Percentiles rank a stretch among this genome's conserved stretches.
Evolutionary conservation across 768 basidiomycete species (phyloP).

Genomic region (Amanita polypyramis): DNA sequence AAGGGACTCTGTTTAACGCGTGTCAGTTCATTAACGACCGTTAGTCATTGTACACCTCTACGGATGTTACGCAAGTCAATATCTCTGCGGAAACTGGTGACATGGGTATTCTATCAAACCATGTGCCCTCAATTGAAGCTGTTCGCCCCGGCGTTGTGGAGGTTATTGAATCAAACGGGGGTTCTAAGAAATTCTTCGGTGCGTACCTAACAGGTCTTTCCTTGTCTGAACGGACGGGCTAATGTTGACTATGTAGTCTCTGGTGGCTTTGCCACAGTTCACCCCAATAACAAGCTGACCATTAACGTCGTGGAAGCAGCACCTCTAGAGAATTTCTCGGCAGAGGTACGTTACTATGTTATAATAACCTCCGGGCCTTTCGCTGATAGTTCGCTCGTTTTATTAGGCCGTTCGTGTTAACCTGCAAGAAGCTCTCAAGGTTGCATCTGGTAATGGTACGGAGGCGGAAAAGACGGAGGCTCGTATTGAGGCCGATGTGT

Average conservation of each 20-base stretch:
- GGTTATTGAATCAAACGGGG: slow-evolving; percentile 72
- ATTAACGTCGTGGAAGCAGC: slow-evolving; percentile 97
- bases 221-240: neutral
- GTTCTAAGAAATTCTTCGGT: slow-evolving; percentile 97
- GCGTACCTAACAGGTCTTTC: slow-evolving; percentile 20
- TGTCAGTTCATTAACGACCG: slow-evolving; percentile 1
- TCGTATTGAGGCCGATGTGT: slow-evolving; percentile 90
- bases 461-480: slow-evolving; percentile 94
- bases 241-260: slow-evolving; percentile 48
- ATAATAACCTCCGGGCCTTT: neutral
- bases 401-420: slow-evolving; percentile 80
- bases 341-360: slow-evolving; percentile 46
- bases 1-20: neutral
- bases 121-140: slow-evolving; percentile 95
- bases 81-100: slow-evolving; percentile 89
- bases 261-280: slow-evolving; percentile 94
- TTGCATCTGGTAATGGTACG: slow-evolving; percentile 71
- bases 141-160: slow-evolving; percentile 92
- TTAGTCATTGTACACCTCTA: slow-evolving; percentile 83
- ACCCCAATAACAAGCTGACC: slow-evolving; percentile 93
- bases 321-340: slow-evolving; percentile 80
- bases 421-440: slow-evolving; percentile 80
- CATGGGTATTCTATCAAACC: slow-evolving; percentile 99
- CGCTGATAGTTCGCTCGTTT: slow-evolving; percentile 4
- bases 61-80: slow-evolving; percentile 94